phyloP scores from a whole-genome alignment of 306 rosid genomes.

The Urtica urens region DNA sequence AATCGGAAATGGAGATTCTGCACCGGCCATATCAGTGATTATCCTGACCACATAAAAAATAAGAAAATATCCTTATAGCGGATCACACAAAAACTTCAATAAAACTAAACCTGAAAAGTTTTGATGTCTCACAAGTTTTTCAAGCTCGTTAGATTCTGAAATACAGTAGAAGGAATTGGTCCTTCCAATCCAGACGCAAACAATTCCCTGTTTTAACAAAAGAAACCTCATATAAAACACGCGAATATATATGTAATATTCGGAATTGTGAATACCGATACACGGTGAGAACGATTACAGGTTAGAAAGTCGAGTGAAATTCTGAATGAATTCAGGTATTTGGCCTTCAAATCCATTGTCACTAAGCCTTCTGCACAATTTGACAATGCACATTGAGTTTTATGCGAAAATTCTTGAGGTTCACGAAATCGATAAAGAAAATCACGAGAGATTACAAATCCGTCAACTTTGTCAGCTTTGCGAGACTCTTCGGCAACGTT shows the following conservation, averaged over 20 bases:
- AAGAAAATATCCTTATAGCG: too few relatives aligned
- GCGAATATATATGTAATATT: too few relatives aligned
- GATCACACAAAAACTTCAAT: too few relatives aligned
- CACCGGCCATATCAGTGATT: conserved; percentile 15
- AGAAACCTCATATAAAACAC: too few relatives aligned
- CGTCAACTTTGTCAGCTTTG: background rate
- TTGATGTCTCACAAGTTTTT: background rate
- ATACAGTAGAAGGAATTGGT: conserved; percentile 1
- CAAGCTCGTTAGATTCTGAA: background rate
- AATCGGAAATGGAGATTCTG: conserved; percentile 6
- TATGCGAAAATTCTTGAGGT: too few relatives aligned
- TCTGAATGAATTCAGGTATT: conserved; percentile 5
- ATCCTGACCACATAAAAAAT: conserved; percentile 5
- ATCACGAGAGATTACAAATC: background rate
- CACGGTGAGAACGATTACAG: conserved; percentile 5
- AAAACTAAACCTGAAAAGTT: too few relatives aligned
- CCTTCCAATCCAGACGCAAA: conserved; percentile 8
- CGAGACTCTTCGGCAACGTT: conserved; percentile 1
- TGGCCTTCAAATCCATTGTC: conserved; percentile 7
- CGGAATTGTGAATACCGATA: too few relatives aligned
- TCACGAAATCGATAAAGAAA: too few relatives aligned
- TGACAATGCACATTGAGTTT: background rate
- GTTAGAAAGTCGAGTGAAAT: background rate
- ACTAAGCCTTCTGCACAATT: conserved; percentile 6
- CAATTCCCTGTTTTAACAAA: background rate